Evolutionary conservation across 1,139 yeast species (phyloP), one percentile per base, ranked within the genome.

Genomic region (Wickerhamiella infanticola): DNA sequence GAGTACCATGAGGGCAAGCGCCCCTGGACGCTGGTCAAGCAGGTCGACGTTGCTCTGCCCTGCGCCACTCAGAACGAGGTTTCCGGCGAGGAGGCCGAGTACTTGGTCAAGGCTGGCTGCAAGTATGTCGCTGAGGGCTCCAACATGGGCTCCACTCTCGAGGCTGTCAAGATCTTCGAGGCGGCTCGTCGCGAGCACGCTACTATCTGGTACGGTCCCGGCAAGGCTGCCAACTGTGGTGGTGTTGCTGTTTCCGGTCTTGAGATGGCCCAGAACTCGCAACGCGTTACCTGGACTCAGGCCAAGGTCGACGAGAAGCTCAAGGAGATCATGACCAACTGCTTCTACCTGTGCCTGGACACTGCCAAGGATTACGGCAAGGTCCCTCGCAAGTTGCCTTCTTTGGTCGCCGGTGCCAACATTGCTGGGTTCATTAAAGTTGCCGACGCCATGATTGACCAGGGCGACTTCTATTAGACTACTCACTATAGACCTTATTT

Each of bases 211-310:
- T 88, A 88, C 70, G 97, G 95, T 60, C 96, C 96, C 65, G 97
- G 97, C 70, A 90, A 90, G 77, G 96, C 96, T 60, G 93, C 97
- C 63, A 90, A 90, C 79, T 82, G 94, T 73, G 97, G 97, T 73
- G 98, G 97, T 79, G 98, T 90, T 60, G 95, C 95, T 50, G 96
- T 88, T 50, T 85, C 95, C 52, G 97, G 97, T 65, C 77, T 90
- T 58, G 98, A 90, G 75, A 90, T 90, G 97, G 96, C 97, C 53
- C 98, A 90, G 74, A 90, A 90, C 83, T 85, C 96, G 50, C 93
- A 81, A 67, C 83, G 97, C 74, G 77, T 80, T 55, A 68, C 70
- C 56, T 86, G 95, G 95, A 75, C 94, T 52, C 59, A 77, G 51
- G 94, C 84, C 72, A 85, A 82, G 71, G 96, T 86, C 59, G 96